Evolutionary conservation across 202 grass and related monocot genomes (phyloP).

Genomic region (Brachypodium distachyon): DNA sequence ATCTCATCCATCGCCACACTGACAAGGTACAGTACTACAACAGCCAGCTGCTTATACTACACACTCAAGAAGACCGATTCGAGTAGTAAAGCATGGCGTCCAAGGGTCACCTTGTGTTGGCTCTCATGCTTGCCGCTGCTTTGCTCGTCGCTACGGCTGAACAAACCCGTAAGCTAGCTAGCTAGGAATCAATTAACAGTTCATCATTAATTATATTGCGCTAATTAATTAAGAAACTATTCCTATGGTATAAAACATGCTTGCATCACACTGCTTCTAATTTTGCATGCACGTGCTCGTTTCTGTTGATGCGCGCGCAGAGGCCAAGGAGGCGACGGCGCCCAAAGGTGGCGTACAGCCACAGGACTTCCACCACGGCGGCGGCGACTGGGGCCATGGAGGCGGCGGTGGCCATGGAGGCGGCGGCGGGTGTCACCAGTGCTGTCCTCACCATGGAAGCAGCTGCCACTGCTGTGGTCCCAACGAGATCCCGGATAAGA

Average conservation of each 20-base stretch:
- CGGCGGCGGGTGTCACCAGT: too few relatives aligned
- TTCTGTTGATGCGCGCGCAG: slow-evolving; percentile 14
- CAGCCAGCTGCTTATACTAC: background rate
- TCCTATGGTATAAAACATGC: too few relatives aligned
- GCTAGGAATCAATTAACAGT: too few relatives aligned
- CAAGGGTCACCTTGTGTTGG: slow-evolving; percentile 32
- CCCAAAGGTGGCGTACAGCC: slow-evolving; percentile 9
- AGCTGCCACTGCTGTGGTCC: slow-evolving; percentile 48
- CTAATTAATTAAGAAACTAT: too few relatives aligned
- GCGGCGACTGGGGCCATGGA: background rate
- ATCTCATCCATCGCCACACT: slow-evolving; percentile 8
- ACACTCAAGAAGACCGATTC: too few relatives aligned
- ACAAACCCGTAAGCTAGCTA: background rate
- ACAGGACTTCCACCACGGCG: slow-evolving; percentile 6
- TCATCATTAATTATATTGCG: too few relatives aligned
- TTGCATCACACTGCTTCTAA: background rate
- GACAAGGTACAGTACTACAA: too few relatives aligned
- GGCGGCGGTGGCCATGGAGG: too few relatives aligned
- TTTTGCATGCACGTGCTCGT: background rate
- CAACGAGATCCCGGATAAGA: slow-evolving; percentile 26
- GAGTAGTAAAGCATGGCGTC: slow-evolving; percentile 17
- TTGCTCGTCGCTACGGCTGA: slow-evolving; percentile 39
- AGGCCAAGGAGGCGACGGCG: background rate
- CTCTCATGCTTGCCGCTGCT: slow-evolving; percentile 34
- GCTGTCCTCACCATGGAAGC: too few relatives aligned